Base-by-base conservation (phyloP, 805 yeast genomes). In the Cyberlindnera veronae region DNA sequence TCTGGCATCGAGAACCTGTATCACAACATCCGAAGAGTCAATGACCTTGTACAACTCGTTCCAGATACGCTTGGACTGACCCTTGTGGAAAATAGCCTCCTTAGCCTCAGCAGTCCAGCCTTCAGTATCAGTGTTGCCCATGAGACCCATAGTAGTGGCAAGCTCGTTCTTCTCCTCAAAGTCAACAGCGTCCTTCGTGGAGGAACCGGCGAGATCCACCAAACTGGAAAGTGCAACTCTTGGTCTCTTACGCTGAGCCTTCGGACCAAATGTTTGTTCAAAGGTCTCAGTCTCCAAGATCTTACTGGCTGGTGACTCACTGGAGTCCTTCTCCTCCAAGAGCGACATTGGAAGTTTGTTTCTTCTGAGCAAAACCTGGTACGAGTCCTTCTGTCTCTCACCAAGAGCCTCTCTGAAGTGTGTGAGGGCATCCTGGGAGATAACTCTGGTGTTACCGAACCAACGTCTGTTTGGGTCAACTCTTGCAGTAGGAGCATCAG, bases 41-140 rank as follows among this genome's bases (percentile, higher is more conserved):
- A 91, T 89, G 36, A 91, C 99, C 62, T 91, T 91, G 66, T 93
- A 91, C 45, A 91, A 72, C 63, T 91, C 99, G 64, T 93, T 93
- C 99, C 99, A 91, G 53, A 91, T 91, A 70, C 99, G 84, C 68
- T 91, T 91, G 34, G 97, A 89, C 69, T 91, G 99, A 55, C 99
- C 99, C 63, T 91, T 91, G 60, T 84, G 81, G 73, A 91, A 91
- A 64, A 91, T 90, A 45, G 93, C 90, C 64, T 93, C 99, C 61
- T 87, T 89, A 29, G 97, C 96, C 55, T 87, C 93, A 54, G 81
- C 82, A 5, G 95, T 75, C 76, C 84, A 86, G 40, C 87, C 96
- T 51, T 88, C 95, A 36, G 81, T 79, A 40, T 61, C 62, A 34
- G 72, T 68, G 28, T 63, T 65, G 49, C 88, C 89, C 91, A 84